Percentiles rank a stretch among this genome's conserved stretches.
phyloP scores from a whole-genome alignment of 2,329 filamentous ascomycete genomes.

The Berkeleyomyces rouxiae region DNA sequence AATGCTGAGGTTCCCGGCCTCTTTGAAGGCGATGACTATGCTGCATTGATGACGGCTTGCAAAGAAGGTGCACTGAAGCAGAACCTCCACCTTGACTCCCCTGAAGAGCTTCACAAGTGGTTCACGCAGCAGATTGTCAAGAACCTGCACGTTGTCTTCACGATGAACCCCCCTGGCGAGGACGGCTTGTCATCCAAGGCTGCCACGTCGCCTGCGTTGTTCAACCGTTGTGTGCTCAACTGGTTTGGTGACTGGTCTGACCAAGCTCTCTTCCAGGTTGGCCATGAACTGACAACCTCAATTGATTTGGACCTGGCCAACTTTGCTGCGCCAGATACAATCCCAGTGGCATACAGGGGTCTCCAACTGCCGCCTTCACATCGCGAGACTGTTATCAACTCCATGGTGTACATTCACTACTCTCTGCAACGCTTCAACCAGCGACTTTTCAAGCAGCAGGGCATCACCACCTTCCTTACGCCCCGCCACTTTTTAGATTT shows the following conservation, averaged over 20 bases:
- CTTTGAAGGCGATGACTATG: constrained; percentile 97
- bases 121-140: constrained; percentile 99
- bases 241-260: constrained; percentile 99
- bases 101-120: constrained; percentile 99
- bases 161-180: constrained; percentile 89
- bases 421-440: constrained; percentile 81
- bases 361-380: constrained; percentile 74
- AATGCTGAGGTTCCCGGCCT: constrained; percentile 98
- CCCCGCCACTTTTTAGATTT: constrained; percentile 96
- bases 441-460: constrained; percentile 79
- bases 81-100: constrained; percentile 84
- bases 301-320: constrained; percentile 82
- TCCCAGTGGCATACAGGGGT: constrained; percentile 81
- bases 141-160: constrained; percentile 97
- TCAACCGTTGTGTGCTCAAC: constrained; percentile 98
- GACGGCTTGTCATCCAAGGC: constrained; percentile 90
- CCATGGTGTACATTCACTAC: constrained; percentile 98
- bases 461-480: constrained; percentile 81
- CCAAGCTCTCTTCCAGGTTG: constrained; percentile 95
- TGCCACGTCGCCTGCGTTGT: constrained; percentile 89
- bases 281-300: constrained; percentile 86
- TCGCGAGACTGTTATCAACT: constrained; percentile 83
- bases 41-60: constrained; percentile 96
- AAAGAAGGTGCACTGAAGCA: constrained; percentile 96
- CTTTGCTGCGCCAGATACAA: constrained; percentile 74